Evolutionary conservation across 2,329 filamentous ascomycete species (phyloP), one percentile per base, ranked within the genome.

Genomic region (Epichloe coenophiala): DNA sequence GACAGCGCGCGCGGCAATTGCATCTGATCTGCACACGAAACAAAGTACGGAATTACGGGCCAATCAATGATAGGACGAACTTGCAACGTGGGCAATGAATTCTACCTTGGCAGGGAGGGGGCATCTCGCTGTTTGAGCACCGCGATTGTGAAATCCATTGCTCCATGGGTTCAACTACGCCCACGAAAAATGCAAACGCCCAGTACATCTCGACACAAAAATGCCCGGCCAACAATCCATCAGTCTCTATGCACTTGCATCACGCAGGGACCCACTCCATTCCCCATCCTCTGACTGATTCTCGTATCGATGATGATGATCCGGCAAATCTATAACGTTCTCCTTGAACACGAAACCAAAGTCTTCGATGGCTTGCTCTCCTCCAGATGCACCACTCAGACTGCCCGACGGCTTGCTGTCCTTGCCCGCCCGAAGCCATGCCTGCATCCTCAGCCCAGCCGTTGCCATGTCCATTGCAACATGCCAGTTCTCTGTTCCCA

Each of bases 401-500:
- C 37, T 47, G 15, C 47, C 50, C 5, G 38, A 40, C 6, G 47
- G 48, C 31, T 51, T 44, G 12, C 5, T 13, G 37, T 53, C 35
- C 23, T 45, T 19, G 2, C 60, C 61, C 33, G 59, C 59, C 15
- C 60, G 60, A 9, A 76, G 58, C 71, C 72, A 76, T 9, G 61
- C 56, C 55, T 73, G 69, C 47, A 76, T 53, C 27, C 58, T 63
- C 53, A 74, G 55, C 3, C 61, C 64, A 1, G 63, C 64, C 13
- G 59, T 59, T 23, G 69, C 67, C 4, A 68, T 62, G 5, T 64
- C 64, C 3, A 63, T 61, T 1, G 64, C 65, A 11, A 74, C 62
- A 45, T 71, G 68, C 74, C 74, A 77, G 53, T 73, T 71, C 45
- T 75, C 73, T 35, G 74, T 61, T 0, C 66, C 69, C 50, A 74